Conservation (phyloP, 768 basidiomycete species). For the Termitomyces sp. region DNA sequence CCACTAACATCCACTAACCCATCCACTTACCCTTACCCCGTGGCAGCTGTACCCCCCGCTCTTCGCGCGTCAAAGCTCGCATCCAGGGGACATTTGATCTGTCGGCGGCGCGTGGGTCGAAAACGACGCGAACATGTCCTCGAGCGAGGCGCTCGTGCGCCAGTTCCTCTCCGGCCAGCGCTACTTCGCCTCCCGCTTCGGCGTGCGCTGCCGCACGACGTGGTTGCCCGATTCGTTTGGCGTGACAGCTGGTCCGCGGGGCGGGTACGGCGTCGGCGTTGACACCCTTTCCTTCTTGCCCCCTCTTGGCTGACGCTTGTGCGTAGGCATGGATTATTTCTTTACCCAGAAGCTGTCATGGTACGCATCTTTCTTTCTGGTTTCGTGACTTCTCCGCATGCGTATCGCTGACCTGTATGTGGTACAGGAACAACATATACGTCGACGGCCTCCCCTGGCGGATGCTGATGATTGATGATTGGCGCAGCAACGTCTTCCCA, state of each 20-base stretch:
- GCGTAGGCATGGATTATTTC: conserved; percentile 83
- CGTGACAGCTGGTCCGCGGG: conserved; percentile 79
- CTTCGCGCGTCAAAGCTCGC: conserved; percentile 76
- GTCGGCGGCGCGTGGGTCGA: conserved; percentile 95
- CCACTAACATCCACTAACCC: not conserved
- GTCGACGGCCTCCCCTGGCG: conserved; percentile 15
- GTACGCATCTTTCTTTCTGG: conserved; percentile 29
- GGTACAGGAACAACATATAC: conserved; percentile 71
- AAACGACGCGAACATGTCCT: conserved; percentile 91
- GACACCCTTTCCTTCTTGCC: too few relatives aligned
- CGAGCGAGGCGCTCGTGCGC: conserved; percentile 88
- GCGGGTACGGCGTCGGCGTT: conserved; percentile 29
- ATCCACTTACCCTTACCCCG: too few relatives aligned
- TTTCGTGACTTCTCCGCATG: too few relatives aligned
- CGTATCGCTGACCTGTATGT: too few relatives aligned
- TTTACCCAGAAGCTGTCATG: conserved; percentile 97
- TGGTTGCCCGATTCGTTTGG: conserved; percentile 95
- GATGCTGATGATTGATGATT: too few relatives aligned
- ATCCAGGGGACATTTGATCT: conserved; percentile 80
- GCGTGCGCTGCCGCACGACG: conserved; percentile 61
- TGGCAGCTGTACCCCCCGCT: conserved; percentile 68
- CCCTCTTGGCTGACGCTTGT: not conserved
- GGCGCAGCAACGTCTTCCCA: conserved; percentile 77
- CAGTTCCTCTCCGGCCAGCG: conserved; percentile 92
- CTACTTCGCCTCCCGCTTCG: conserved; percentile 68